Base-by-base conservation (phyloP, 139 green algal genomes). In the Desmodesmus armatus region DNA sequence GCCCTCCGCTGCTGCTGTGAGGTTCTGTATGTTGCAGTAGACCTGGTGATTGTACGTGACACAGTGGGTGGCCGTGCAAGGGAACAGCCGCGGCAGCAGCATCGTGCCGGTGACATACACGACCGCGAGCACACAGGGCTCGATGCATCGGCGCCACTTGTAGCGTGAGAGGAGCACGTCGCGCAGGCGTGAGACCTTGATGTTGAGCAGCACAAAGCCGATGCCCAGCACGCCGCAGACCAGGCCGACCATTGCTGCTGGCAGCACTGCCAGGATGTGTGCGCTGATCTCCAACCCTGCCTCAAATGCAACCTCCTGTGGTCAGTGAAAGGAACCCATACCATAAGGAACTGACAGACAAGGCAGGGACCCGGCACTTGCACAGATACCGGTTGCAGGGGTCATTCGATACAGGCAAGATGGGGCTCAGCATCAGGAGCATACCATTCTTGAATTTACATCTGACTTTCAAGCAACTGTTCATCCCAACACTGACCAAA, bases 61-160 rank as follows among this genome's bases (percentile, higher is more conserved):
- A 73, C 91, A 97, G 76, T 93, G 80, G 0, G 94, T 95, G 43
- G 88, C 89, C 4, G 80, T 89, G 89, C 95, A 98, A 0, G 93
- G 91, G 87, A 97, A 97, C 66, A 96, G 90, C 27, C 95, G 87
- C 0, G 95, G 95, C 85, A 98, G 92, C 66, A 96, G 82, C 93
- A 95, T 97, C 83, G 82, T 84, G 63, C 94, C 78, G 1, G 94
- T 96, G 31, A 94, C 90, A 87, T 96, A 98, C 31, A 97, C n/a
- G 49, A 91, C 75, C 5, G 94, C 94, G 40, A 97, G 77, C 33
- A 96, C 21, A 80, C 87, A 91, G 21, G 95, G 95, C 90, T 98
- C 95, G 5, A 91, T 83, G 88, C 93, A 92, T 39, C 91, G 90
- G 78, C 89, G 87, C 84, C 86, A 90, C 21, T 77, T 86, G n/a